Evolutionary conservation across 768 basidiomycete genomes (phyloP), one percentile per base, ranked within the genome.

Genomic region (Tylopilus subfusipes): DNA sequence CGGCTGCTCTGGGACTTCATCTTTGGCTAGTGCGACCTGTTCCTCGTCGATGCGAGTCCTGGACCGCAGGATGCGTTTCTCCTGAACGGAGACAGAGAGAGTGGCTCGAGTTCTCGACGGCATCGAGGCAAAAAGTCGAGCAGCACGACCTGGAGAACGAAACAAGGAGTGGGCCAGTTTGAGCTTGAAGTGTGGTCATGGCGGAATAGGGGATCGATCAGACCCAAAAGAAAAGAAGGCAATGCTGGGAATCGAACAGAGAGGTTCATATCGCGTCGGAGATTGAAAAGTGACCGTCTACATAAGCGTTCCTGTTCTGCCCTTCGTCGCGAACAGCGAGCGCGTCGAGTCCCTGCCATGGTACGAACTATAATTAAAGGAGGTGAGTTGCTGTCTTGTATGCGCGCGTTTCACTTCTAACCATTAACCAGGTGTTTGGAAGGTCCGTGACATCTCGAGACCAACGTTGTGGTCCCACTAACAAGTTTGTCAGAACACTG

Each of bases 341-440:
- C 49, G 46, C 43, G 46, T 31, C 14, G 24, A 43, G 43, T 16
- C 29, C 16, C 24, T 42, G 16, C 42, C 45, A 93, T 93, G 90
- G 88, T 89, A 64, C 82, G 91, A 69, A 93, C 91, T 31, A 92
- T 93, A 68, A 93, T 93, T 71, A 93, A 93, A 80, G 90, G 89
- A 79, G 90, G 87, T 79, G 56, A 53, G 83, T 74, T 1, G 18
- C 46, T 5, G 49, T 31, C 10, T 33, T 52, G 19, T 50, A 45
- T 27, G 22, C 34, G n/a, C 11, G 2, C 10, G 0, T 25, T 36
- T 48, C 14, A 0, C 54, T 36, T 49, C 24, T 65, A 3, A 66
- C 54, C n/a, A 6, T 33, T 3, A 45, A 30, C 5, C n/a, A 86
- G 84, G 88, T 65, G 88, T 90, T 54, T 91, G 88, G 88, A 91